phyloP scores from a whole-genome alignment of 495 filamentous ascomycete species.

The Annulohypoxylon moriforme region DNA sequence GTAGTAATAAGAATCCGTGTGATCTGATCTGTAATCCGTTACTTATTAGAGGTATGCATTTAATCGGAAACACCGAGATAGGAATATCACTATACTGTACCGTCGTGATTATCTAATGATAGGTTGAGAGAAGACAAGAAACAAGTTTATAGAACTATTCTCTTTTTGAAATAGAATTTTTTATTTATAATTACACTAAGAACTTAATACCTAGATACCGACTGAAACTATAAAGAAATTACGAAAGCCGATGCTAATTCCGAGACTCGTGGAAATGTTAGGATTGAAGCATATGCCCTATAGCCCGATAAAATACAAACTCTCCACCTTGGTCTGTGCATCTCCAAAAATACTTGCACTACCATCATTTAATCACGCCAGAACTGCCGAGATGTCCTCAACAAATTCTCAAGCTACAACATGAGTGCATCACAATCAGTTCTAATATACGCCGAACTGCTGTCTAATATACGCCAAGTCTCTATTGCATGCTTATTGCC shows the following conservation, averaged over 20 bases:
- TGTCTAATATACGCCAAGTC: conserved; percentile 87
- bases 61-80: not conserved
- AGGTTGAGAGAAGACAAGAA: not conserved
- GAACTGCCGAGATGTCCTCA: conserved; percentile 14
- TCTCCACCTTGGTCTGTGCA: conserved; percentile 22
- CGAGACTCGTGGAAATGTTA: not conserved
- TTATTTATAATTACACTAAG: not conserved
- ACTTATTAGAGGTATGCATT: conserved; percentile 17
- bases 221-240: not conserved
- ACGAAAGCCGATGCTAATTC: not conserved
- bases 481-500: conserved; percentile 76
- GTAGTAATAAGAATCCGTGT: conserved; percentile 4
- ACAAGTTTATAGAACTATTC: not conserved
- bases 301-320: not conserved
- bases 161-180: not conserved
- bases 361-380: conserved; percentile 1
- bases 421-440: conserved; percentile 50
- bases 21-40: conserved; percentile 15
- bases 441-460: conserved; percentile 84
- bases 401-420: conserved; percentile 24
- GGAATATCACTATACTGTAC: not conserved
- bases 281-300: not conserved
- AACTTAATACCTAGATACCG: not conserved
- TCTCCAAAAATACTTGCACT: conserved; percentile 2
- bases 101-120: not conserved